A percentile compares a stretch with the other conserved stretches of the same genome.
Evolutionary conservation across 805 yeast species (phyloP).

Genomic region (Barnettozyma sucrosica): DNA sequence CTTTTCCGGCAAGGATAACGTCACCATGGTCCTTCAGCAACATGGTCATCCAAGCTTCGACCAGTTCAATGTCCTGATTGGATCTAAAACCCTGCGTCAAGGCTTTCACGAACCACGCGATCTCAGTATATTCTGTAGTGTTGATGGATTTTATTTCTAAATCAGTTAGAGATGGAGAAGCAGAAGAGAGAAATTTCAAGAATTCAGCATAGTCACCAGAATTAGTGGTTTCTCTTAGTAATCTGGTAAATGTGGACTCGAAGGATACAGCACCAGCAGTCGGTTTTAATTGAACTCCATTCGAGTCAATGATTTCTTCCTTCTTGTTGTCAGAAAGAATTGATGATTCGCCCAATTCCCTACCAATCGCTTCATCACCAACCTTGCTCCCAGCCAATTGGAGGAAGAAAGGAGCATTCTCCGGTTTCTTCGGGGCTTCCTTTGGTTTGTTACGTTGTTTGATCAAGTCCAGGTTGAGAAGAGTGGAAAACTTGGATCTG

Average conservation of each 20-base stretch:
- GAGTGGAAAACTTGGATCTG: slow-evolving; percentile 69
- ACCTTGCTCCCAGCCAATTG: slow-evolving; percentile 58
- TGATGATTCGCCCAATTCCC: slow-evolving; percentile 32
- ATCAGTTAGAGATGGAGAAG: slow-evolving; percentile 77
- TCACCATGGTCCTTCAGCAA: slow-evolving; percentile 80
- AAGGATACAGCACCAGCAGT: slow-evolving; percentile 37
- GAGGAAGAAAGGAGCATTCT: slow-evolving; percentile 77
- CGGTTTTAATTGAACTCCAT: slow-evolving; percentile 23
- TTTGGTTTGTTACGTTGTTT: slow-evolving; percentile 83
- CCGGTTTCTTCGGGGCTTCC: slow-evolving; percentile 83
- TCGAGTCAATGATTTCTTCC: background rate
- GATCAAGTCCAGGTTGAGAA: slow-evolving; percentile 77
- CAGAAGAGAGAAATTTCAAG: slow-evolving; percentile 45
- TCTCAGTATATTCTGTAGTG: slow-evolving; percentile 54
- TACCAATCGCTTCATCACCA: slow-evolving; percentile 56
- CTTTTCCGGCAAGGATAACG: slow-evolving; percentile 40
- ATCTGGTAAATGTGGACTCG: slow-evolving; percentile 68
- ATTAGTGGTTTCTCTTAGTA: slow-evolving; percentile 49
- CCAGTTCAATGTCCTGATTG: slow-evolving; percentile 65
- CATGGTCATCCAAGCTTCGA: slow-evolving; percentile 75
- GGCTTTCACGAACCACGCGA: slow-evolving; percentile 61
- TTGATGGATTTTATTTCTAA: slow-evolving; percentile 80
- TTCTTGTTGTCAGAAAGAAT: slow-evolving; percentile 9
- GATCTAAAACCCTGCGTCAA: slow-evolving; percentile 49
- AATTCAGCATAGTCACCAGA: slow-evolving; percentile 41